These are phyloP conservation scores for Penicillium ochrochloron DNA, from an alignment of 495 filamentous ascomycete genomes.

Conservation along the genomic window DNA sequence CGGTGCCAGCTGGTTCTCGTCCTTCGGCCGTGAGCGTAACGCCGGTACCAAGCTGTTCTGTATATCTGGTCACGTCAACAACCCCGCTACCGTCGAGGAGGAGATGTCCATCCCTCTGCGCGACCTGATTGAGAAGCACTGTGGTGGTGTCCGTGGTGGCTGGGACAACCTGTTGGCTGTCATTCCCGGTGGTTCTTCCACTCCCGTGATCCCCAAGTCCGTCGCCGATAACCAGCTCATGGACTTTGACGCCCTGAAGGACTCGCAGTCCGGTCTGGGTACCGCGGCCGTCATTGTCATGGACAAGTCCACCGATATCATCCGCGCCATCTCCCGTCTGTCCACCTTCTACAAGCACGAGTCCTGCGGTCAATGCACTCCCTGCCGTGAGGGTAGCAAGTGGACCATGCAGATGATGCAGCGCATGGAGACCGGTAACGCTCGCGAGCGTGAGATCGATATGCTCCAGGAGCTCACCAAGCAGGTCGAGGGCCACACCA, in stretches of 20 bases:
- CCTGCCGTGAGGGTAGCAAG: slow-evolving; percentile 94
- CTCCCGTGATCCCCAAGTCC: slow-evolving; percentile 85
- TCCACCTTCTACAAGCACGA: slow-evolving; percentile 98
- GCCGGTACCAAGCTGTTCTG: slow-evolving; percentile 97
- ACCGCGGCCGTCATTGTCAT: slow-evolving; percentile 99
- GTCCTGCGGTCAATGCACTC: slow-evolving; percentile 97
- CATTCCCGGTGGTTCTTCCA: slow-evolving; percentile 96
- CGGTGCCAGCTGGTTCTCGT: slow-evolving; percentile 88
- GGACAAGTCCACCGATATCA: slow-evolving; percentile 96
- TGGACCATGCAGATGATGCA: slow-evolving; percentile 99
- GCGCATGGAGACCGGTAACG: slow-evolving; percentile 89
- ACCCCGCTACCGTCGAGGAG: slow-evolving; percentile 96
- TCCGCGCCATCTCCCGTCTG: slow-evolving; percentile 88
- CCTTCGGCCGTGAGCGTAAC: slow-evolving; percentile 93
- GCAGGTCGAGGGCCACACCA: slow-evolving; percentile 98
- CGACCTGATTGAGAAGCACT: slow-evolving; percentile 96
- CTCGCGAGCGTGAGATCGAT: slow-evolving; percentile 90
- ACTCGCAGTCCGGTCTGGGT: slow-evolving; percentile 93
- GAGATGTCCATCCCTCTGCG: slow-evolving; percentile 96
- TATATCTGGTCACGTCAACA: slow-evolving; percentile 98
- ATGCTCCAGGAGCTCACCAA: slow-evolving; percentile 99
- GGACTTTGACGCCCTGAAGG: slow-evolving; percentile 99
- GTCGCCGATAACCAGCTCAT: slow-evolving; percentile 94
- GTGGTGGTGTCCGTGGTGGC: slow-evolving; percentile 91
- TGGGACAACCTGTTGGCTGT: slow-evolving; percentile 97